Evolutionary conservation across 2,329 filamentous ascomycete genomes (phyloP), one percentile per base, ranked within the genome.

Genomic region (Pseudogymnoascus sp.): DNA sequence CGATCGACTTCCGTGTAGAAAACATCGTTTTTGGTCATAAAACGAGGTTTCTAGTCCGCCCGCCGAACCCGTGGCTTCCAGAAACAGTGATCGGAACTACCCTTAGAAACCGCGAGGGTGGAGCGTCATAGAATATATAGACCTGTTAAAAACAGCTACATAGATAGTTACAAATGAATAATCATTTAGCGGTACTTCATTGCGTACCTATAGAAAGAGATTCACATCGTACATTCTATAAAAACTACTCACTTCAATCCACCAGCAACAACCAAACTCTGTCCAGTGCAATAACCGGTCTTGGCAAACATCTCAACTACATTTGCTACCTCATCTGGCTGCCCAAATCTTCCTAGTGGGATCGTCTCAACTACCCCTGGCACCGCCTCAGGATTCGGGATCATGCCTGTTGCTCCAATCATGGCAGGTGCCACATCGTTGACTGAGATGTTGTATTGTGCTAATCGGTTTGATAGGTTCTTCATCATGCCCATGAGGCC

Each of bases 391-490:
- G 67, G 62, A 76, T 64, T 38, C 7, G 74, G 74, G 64, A 81
- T 69, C 77, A 81, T 80, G 15, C 72, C 73, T 17, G 79, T 80
- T 13, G 73, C 72, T 37, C 77, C 73, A 63, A 80, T 78, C 69
- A 80, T 67, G 7, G 79, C 79, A 7, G 79, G 79, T 17, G 79
- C 78, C 13, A 81, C 75, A 37, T 77, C 78, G 67, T 81, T 81
- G 0, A 79, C 77, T 17, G 77, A 79, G 44, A 82, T 73, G 11
- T 77, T 78, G 59, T 76, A 76, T 64, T 72, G 73, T 6, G 75
- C 76, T 66, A 80, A 77, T 60, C 72, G 72, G 3, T 66, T 68
- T 1, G 77, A 76, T 21, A 81, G 67, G 72, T 78, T 81, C 68
- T 79, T 77, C 65, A 80, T 72, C 68, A 81, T 74, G 21, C 77